Percentiles rank a stretch among this genome's conserved stretches.
These are phyloP conservation scores for Tuctoria greenei DNA, from an alignment of 176 grass and related monocot species.

Conservation along the genomic window DNA sequence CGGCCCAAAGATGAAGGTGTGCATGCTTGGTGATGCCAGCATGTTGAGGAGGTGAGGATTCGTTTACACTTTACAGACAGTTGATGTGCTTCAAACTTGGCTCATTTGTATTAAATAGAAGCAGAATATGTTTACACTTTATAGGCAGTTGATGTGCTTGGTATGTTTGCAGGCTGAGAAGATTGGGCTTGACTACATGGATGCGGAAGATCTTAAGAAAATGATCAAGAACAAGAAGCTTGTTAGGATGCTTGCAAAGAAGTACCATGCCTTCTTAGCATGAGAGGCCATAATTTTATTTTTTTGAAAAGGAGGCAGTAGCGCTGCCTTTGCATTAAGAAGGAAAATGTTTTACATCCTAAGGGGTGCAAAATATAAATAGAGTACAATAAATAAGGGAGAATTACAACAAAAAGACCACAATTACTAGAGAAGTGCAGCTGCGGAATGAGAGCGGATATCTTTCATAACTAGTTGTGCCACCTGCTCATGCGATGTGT, in stretches of 20 bases:
- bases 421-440: too few species aligned
- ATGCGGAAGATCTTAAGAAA: constrained; percentile 86
- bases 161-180: constrained; percentile 66
- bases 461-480: too few species aligned
- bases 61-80: not conserved
- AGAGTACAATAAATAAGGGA: too few species aligned
- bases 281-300: constrained; percentile 98
- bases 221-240: constrained; percentile 99
- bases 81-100: not conserved
- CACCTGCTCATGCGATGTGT: too few species aligned
- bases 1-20: constrained; percentile 84
- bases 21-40: constrained; percentile 89
- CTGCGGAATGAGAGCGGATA: too few species aligned
- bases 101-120: not conserved
- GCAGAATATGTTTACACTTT: too few species aligned
- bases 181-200: constrained; percentile 92
- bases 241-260: constrained; percentile 94
- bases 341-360: too few species aligned
- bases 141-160: too few species aligned
- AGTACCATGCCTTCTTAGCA: constrained; percentile 93
- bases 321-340: too few species aligned
- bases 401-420: too few species aligned
- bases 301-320: too few species aligned
- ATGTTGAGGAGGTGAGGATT: constrained; percentile 60
- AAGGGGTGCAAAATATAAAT: too few species aligned